These are phyloP conservation scores for Suillus subluteus DNA, from an alignment of 768 basidiomycete genomes.

Conservation along the genomic window DNA sequence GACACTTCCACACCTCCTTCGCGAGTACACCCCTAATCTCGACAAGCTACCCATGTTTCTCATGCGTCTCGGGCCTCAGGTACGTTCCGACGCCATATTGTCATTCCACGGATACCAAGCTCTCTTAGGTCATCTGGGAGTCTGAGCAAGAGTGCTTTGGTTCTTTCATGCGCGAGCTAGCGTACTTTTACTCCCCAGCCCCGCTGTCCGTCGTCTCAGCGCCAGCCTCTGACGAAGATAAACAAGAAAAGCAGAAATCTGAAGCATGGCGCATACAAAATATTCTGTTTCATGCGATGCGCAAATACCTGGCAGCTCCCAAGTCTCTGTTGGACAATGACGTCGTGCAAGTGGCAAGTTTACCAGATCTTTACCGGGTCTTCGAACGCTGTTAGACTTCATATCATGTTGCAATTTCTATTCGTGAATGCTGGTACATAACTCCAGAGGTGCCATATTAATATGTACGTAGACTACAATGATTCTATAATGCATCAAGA, in stretches of 20 bases:
- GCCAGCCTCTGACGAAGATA: conserved; percentile 35
- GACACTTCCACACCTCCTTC: conserved; percentile 79
- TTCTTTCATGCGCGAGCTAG: conserved; percentile 84
- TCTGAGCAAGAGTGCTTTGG: conserved; percentile 85
- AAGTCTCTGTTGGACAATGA: conserved; percentile 69
- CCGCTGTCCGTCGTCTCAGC: conserved; percentile 23
- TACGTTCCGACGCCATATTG: conserved; percentile 30
- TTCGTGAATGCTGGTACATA: neutral
- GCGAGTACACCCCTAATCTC: conserved; percentile 89
- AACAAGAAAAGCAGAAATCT: conserved; percentile 51
- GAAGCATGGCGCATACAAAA: conserved; percentile 90
- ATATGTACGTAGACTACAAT: conserved; percentile 6
- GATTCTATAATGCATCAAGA: conserved; percentile 2
- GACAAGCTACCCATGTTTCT: conserved; percentile 88
- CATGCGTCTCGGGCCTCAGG: conserved; percentile 92
- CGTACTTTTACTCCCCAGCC: conserved; percentile 83
- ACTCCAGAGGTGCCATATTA: neutral
- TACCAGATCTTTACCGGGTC: conserved; percentile 92
- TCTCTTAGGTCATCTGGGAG: conserved; percentile 81
- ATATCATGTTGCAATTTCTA: neutral
- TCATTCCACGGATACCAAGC: conserved; percentile 10
- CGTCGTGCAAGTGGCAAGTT: conserved; percentile 84
- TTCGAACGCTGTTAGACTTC: conserved; percentile 83
- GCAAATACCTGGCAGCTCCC: conserved; percentile 72
- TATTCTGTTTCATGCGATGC: conserved; percentile 84